These are phyloP conservation scores for Globisporangium parvum DNA, from an alignment of 352 stramenopile genomes.

Conservation along the genomic window DNA sequence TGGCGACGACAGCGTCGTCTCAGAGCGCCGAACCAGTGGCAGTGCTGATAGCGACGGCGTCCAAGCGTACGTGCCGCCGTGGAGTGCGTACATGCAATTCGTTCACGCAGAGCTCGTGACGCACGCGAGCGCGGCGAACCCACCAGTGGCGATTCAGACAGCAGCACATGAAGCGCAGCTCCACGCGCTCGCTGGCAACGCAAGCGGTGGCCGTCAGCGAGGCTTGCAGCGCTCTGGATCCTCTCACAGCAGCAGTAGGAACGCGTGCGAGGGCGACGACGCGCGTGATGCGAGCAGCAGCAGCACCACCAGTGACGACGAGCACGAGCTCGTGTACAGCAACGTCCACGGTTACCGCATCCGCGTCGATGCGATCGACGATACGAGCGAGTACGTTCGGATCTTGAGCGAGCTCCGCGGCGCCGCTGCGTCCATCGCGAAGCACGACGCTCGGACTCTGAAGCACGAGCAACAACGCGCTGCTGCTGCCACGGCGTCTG, in stretches of 20 bases:
- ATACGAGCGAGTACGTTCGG: conserved; percentile 61
- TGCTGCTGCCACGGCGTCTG: conserved; percentile 15
- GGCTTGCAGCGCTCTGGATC: too few species aligned
- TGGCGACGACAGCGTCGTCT: conserved; percentile 17
- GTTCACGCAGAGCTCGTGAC: conserved; percentile 15
- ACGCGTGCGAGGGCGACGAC: too few species aligned
- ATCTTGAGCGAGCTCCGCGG: conserved; percentile 67
- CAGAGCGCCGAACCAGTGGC: not conserved
- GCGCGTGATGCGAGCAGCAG: too few species aligned
- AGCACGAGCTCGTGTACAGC: conserved; percentile 34
- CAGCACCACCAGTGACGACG: not conserved
- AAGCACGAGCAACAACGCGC: conserved; percentile 27
- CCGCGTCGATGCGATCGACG: conserved; percentile 47
- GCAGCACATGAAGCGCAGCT: conserved; percentile 34
- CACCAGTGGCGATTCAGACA: conserved; percentile 22
- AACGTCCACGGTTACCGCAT: conserved; percentile 81
- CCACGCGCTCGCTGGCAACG: conserved; percentile 20
- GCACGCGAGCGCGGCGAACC: conserved; percentile 24
- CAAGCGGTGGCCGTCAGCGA: not conserved
- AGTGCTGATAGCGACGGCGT: not conserved
- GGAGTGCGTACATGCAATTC: conserved; percentile 14
- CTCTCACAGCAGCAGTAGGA: too few species aligned
- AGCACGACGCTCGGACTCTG: conserved; percentile 21
- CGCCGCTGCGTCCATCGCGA: conserved; percentile 27
- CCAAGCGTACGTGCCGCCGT: conserved; percentile 6